Conservation (phyloP, 2,329 filamentous ascomycete genomes). For the Nemania sp. region DNA sequence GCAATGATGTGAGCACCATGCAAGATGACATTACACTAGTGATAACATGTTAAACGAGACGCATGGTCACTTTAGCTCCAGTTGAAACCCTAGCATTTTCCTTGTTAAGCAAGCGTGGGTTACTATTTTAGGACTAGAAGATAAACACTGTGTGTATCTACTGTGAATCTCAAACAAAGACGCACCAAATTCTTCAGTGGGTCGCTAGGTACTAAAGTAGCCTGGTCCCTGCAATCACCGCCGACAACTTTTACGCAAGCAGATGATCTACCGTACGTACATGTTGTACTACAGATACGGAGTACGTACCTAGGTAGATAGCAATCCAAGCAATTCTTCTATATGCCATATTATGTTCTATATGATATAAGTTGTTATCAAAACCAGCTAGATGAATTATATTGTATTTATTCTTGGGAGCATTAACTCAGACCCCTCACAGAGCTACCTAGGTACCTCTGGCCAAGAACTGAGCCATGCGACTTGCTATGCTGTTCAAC, state of each 20-base stretch:
- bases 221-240: not conserved
- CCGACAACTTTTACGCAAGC: not conserved
- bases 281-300: too few species aligned
- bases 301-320: too few species aligned
- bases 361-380: too few species aligned
- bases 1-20: not conserved
- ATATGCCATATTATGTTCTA: too few species aligned
- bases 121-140: slow-evolving; percentile 11
- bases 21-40: not conserved
- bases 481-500: not conserved
- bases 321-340: too few species aligned
- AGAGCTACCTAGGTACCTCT: not conserved
- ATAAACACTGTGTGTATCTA: slow-evolving; percentile 1
- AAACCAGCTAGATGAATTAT: too few species aligned
- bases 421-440: too few species aligned
- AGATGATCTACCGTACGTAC: too few species aligned
- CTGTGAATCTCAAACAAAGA: not conserved
- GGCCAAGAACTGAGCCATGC: too few species aligned
- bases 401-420: too few species aligned
- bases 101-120: slow-evolving; percentile 1
- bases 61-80: slow-evolving; percentile 4
- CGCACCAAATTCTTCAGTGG: not conserved
- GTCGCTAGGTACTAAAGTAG: too few species aligned
- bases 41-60: slow-evolving; percentile 3
- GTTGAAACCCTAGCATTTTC: not conserved